A percentile compares a stretch with the other conserved stretches of the same genome.
Evolutionary conservation across 2,329 filamentous ascomycete species (phyloP).

Genomic region (Dendryphion nanum): DNA sequence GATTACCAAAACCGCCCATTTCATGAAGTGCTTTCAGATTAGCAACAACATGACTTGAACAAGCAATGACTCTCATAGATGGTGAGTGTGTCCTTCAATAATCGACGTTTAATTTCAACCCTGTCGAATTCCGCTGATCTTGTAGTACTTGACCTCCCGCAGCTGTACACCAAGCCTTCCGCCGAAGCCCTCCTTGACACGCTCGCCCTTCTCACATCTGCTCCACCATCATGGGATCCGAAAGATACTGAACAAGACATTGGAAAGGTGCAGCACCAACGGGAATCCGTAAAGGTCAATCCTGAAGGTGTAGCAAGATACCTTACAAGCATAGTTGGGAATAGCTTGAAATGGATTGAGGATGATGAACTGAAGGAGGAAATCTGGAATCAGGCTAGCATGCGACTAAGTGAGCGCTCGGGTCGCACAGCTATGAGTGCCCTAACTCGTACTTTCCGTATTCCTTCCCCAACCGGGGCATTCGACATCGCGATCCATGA

Average conservation of each 20-base stretch:
- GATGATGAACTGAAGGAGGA: slow-evolving; percentile 64
- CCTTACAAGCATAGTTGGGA: slow-evolving; percentile 67
- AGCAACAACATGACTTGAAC: too few species aligned
- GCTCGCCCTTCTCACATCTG: slow-evolving; percentile 65
- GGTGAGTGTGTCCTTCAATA: neutral
- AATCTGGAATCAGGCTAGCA: slow-evolving; percentile 78
- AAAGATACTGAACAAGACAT: slow-evolving; percentile 43
- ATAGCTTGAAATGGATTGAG: slow-evolving; percentile 65
- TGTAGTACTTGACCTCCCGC: slow-evolving; percentile 74
- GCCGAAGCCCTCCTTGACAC: slow-evolving; percentile 62
- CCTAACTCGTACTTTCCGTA: slow-evolving; percentile 60
- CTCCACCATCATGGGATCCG: slow-evolving; percentile 67
- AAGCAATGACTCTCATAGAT: neutral
- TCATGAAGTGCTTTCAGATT: neutral
- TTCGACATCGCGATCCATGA: slow-evolving; percentile 72
- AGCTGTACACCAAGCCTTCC: slow-evolving; percentile 74
- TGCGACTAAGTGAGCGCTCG: slow-evolving; percentile 79
- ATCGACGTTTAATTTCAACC: slow-evolving; percentile 1
- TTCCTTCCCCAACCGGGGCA: slow-evolving; percentile 46
- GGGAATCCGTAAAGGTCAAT: slow-evolving; percentile 37
- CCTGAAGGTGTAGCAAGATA: slow-evolving; percentile 60
- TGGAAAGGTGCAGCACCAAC: too few species aligned
- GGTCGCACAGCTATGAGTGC: slow-evolving; percentile 70
- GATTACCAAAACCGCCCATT: neutral
- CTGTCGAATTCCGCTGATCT: neutral